Conservation (phyloP, 2,329 filamentous ascomycete species). For the Talaromyces sp. region DNA sequence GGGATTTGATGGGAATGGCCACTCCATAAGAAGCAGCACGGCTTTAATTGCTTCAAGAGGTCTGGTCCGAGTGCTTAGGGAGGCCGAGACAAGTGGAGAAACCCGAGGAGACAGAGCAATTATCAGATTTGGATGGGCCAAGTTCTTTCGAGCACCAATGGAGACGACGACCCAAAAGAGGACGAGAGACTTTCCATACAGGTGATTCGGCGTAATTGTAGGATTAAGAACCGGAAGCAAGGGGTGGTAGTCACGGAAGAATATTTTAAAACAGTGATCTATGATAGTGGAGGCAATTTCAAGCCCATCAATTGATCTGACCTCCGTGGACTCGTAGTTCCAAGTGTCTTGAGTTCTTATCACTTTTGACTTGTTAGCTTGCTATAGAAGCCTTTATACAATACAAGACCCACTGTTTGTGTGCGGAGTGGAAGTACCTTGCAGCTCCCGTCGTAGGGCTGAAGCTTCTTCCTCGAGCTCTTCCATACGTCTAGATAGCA, state of each 20-base stretch:
- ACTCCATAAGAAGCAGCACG: neutral
- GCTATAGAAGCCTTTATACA: neutral
- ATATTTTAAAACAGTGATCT: neutral
- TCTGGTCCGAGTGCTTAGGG: neutral
- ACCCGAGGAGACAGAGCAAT: neutral
- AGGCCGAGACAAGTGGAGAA: neutral
- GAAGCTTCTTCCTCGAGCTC: neutral
- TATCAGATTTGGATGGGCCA: neutral
- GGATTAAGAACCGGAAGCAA: conserved; percentile 1
- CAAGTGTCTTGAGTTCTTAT: neutral
- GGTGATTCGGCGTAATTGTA: neutral
- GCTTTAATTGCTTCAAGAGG: neutral
- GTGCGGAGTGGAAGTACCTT: neutral
- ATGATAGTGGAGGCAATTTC: neutral
- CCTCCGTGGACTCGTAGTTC: neutral
- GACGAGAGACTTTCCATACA: neutral
- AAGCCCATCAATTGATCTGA: neutral
- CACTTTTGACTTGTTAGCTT: neutral
- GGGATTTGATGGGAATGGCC: neutral
- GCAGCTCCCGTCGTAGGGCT: neutral
- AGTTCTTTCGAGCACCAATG: neutral
- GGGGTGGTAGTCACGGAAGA: neutral
- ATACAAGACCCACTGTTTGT: neutral
- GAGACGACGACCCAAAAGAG: neutral
- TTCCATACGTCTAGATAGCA: neutral